These are phyloP conservation scores for Zygoascus flipseniorum DNA, from an alignment of 805 yeast genomes.

Conservation along the genomic window DNA sequence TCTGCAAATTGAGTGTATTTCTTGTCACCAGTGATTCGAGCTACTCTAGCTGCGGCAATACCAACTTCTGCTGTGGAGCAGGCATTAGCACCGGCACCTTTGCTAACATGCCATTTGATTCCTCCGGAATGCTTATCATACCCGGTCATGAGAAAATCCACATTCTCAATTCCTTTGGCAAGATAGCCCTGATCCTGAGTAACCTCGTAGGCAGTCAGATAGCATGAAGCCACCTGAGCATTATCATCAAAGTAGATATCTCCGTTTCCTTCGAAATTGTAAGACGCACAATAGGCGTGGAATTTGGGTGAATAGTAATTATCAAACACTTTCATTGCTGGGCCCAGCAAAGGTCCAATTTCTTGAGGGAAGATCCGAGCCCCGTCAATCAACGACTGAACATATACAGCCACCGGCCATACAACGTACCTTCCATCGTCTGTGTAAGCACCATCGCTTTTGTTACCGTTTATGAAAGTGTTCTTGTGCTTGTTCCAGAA, in stretches of 20 bases:
- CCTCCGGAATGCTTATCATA: conserved; percentile 54
- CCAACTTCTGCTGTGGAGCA: conserved; percentile 66
- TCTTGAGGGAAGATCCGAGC: conserved; percentile 44
- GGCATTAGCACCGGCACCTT: conserved; percentile 46
- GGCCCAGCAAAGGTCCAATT: conserved; percentile 44
- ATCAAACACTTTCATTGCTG: conserved; percentile 41
- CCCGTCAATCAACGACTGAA: conserved; percentile 62
- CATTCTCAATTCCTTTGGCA: conserved; percentile 49
- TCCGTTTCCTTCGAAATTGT: conserved; percentile 46
- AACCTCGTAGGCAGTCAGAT: conserved; percentile 59
- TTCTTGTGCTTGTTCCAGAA: conserved; percentile 22
- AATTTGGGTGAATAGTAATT: conserved; percentile 42
- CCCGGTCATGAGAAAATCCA: conserved; percentile 57
- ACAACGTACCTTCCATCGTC: conserved; percentile 45
- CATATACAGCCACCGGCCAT: conserved; percentile 63
- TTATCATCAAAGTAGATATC: conserved; percentile 68
- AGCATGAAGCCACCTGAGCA: conserved; percentile 62
- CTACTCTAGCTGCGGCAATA: conserved; percentile 48
- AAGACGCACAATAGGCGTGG: conserved; percentile 60
- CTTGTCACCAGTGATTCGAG: conserved; percentile 35
- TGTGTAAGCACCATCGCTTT: conserved; percentile 39
- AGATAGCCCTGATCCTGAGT: conserved; percentile 47
- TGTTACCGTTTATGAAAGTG: conserved; percentile 22
- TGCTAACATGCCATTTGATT: conserved; percentile 56
- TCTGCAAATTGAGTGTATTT: conserved; percentile 51